Conservation (phyloP, 1,284 basidiomycete genomes). For the Rugosomyces carneus region DNA sequence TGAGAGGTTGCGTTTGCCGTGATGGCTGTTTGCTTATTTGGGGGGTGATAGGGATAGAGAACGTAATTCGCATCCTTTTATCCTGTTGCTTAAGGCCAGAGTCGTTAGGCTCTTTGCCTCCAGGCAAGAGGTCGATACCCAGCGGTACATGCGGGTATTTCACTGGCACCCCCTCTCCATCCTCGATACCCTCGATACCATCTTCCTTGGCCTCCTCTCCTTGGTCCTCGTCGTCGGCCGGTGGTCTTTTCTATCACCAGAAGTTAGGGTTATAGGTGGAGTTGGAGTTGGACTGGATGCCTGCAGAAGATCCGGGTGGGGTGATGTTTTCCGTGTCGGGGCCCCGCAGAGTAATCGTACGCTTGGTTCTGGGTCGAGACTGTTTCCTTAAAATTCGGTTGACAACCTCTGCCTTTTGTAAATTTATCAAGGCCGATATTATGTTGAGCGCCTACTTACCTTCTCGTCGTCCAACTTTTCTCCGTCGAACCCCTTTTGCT, state of each 20-base stretch:
- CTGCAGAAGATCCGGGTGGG: too few relatives aligned
- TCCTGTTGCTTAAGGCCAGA: constrained; percentile 17
- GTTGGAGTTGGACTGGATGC: too few relatives aligned
- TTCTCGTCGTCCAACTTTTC: constrained; percentile 95
- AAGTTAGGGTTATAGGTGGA: too few relatives aligned
- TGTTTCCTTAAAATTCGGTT: constrained; percentile 88
- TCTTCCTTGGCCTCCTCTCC: constrained; percentile 30
- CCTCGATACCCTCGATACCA: constrained; percentile 22
- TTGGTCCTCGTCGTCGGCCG: constrained; percentile 13
- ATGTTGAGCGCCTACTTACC: constrained; percentile 33
- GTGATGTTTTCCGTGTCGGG: constrained; percentile 15
- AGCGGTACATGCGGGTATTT: constrained; percentile 54
- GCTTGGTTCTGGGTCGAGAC: constrained; percentile 61
- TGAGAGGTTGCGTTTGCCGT: too few relatives aligned
- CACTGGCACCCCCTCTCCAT: constrained; percentile 24
- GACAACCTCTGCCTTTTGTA: constrained; percentile 67
- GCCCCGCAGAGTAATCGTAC: constrained; percentile 33
- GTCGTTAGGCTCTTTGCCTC: constrained; percentile 17
- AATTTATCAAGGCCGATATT: not conserved
- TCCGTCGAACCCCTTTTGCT: too few relatives aligned
- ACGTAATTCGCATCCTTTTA: constrained; percentile 32
- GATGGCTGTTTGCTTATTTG: too few relatives aligned
- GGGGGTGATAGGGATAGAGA: constrained; percentile 61
- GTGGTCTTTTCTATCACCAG: constrained; percentile 10
- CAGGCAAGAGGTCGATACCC: constrained; percentile 44